Conservation (phyloP, 2,329 filamentous ascomycete genomes). For the Harringtonia lauricola region DNA sequence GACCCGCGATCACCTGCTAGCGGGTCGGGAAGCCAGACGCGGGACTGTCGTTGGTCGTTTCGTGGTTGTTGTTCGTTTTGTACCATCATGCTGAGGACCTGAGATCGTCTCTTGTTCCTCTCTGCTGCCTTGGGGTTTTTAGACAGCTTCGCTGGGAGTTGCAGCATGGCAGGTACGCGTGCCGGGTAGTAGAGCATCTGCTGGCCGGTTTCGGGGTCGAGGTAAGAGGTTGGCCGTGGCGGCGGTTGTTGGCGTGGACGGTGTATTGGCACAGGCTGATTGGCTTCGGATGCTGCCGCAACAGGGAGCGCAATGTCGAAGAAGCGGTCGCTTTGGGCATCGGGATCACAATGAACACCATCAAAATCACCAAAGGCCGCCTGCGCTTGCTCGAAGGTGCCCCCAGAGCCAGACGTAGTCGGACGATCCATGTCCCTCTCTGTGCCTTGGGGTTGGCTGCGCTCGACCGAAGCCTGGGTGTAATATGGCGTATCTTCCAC, state of each 20-base stretch:
- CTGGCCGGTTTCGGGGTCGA: slow-evolving; percentile 55
- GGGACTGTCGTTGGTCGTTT: slow-evolving; percentile 18
- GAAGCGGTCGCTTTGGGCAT: slow-evolving; percentile 17
- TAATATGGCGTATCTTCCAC: no score
- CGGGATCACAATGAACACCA: slow-evolving; percentile 61
- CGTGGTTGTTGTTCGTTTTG: slow-evolving; percentile 11
- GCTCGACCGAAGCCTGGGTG: no score
- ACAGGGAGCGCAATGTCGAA: slow-evolving; percentile 6
- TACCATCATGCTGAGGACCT: slow-evolving; percentile 56
- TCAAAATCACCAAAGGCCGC: slow-evolving; percentile 71
- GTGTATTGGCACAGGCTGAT: slow-evolving; percentile 9
- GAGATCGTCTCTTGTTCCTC: slow-evolving; percentile 60
- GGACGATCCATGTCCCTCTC: slow-evolving; percentile 20
- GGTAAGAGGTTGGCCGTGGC: slow-evolving; percentile 43
- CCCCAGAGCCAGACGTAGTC: slow-evolving; percentile 41
- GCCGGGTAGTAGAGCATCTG: slow-evolving; percentile 93
- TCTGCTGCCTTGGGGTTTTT: slow-evolving; percentile 54
- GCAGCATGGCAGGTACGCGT: slow-evolving; percentile 86
- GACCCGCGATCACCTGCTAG: slow-evolving; percentile 21
- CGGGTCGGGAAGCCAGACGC: slow-evolving; percentile 37
- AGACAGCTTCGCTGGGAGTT: slow-evolving; percentile 79
- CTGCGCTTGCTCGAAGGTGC: slow-evolving; percentile 54
- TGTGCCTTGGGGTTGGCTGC: neutral
- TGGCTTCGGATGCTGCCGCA: neutral
- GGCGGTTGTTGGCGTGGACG: slow-evolving; percentile 11